Evolutionary conservation across 768 basidiomycete species (phyloP), one percentile per base, ranked within the genome.

Genomic region (Leucogyrophana mollusca): DNA sequence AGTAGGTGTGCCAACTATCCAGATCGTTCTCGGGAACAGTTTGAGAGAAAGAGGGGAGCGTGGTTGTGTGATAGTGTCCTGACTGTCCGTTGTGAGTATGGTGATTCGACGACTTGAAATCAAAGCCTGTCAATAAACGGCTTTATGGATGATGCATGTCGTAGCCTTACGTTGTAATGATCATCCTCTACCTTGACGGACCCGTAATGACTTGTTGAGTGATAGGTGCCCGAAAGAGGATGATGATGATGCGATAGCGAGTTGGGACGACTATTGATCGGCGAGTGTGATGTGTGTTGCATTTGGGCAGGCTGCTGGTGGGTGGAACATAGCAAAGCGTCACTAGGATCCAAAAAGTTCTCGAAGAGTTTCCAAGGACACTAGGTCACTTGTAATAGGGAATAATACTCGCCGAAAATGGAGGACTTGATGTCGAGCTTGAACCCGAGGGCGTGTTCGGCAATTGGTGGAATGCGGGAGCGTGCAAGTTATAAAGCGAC

Each of bases 351-450:
- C 69, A 64, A 55, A 69, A 64, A 59, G 64, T 67, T 61, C 66
- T 59, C 61, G 66, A 59, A 56, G 59, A 49, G 59, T 53, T 57
- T 51, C 49, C 56, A 24, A 57, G 51, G 52, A 59, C 55, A 62
- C 39, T 46, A 55, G 57, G 59, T 58, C 56, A 52, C 54, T 56
- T 45, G 54, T 18, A 56, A 47, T 54, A 71, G 66, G 67, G 70
- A 76, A 73, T 61, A 74, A 76, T 62, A 87, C 88, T 87, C 82
- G 80, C 87, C 85, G 88, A 90, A 74, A 87, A 89, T n/a, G 86
- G 84, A 46, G 85, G 83, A 54, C 82, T 87, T 21, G 84, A 85
- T 4, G 84, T 84, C 18, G 82, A 76, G 58, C 85, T 87, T 16
- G 85, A 86, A 16, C 78, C 82, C 17, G 83, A 83, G 3, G 84